Percentiles rank a stretch among this genome's conserved stretches.
phyloP scores from a whole-genome alignment of 495 filamentous ascomycete genomes.

The Trypethelium eluteriae region DNA sequence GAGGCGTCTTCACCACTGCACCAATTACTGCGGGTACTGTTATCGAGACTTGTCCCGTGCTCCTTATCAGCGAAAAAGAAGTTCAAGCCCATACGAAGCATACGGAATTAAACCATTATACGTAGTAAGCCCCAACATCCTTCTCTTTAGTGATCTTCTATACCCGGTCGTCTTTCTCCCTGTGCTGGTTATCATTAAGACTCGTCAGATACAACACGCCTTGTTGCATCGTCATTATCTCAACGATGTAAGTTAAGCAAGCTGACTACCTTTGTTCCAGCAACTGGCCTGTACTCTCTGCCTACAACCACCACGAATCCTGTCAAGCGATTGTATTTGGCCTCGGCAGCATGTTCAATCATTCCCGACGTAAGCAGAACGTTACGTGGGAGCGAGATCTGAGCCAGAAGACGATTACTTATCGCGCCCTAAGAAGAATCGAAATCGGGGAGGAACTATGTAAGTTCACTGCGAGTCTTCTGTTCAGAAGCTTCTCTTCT shows the following conservation, averaged over 20 bases:
- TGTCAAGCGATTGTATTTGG: constrained; percentile 49
- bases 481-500: neutral
- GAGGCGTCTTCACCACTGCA: constrained; percentile 44
- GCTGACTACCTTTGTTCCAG: constrained; percentile 17
- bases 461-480: constrained; percentile 19
- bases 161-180: neutral
- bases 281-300: constrained; percentile 36
- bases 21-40: constrained; percentile 43
- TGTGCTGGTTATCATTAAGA: neutral
- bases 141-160: neutral
- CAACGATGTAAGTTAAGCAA: neutral
- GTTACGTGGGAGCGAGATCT: constrained; percentile 48
- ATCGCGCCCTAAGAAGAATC: constrained; percentile 46
- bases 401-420: constrained; percentile 39
- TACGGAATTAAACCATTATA: constrained; percentile 50
- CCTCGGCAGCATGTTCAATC: constrained; percentile 54
- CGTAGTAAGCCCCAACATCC: constrained; percentile 40
- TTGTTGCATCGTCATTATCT: neutral
- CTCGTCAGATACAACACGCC: neutral
- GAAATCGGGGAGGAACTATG: constrained; percentile 47
- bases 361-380: constrained; percentile 44
- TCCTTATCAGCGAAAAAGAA: constrained; percentile 43
- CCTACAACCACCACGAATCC: constrained; percentile 15
- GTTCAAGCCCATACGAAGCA: constrained; percentile 42
- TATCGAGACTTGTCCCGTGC: constrained; percentile 47